A percentile compares a stretch with the other conserved stretches of the same genome.
phyloP scores from a whole-genome alignment of 1,284 basidiomycete species.

The Athelia psychrophila region DNA sequence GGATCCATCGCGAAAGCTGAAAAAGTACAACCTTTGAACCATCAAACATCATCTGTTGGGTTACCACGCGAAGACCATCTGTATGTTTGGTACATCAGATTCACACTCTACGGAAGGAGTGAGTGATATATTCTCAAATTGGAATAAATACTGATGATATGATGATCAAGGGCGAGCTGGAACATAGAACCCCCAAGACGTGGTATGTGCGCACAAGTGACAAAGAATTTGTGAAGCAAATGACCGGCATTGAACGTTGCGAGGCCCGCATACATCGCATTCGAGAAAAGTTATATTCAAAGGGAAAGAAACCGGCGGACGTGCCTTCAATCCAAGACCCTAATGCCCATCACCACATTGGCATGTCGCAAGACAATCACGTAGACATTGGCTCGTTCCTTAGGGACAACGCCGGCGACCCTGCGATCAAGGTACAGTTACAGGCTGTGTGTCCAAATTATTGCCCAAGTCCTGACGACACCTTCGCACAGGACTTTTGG shows the following conservation, averaged over 20 bases:
- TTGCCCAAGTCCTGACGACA: too few species aligned
- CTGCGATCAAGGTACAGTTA: slow-evolving; percentile 3
- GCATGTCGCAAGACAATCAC: neutral
- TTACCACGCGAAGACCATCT: slow-evolving; percentile 27
- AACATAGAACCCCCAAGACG: slow-evolving; percentile 25
- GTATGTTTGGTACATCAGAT: slow-evolving; percentile 28
- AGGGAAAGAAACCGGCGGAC: neutral
- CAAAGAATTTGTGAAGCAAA: slow-evolving; percentile 18
- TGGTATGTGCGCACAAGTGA: slow-evolving; percentile 26
- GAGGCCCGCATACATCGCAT: slow-evolving; percentile 3
- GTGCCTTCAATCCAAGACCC: slow-evolving; percentile 10
- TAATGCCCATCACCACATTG: slow-evolving; percentile 16
- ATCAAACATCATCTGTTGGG: slow-evolving; percentile 34
- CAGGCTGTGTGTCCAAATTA: neutral
- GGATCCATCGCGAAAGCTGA: neutral
- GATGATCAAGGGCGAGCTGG: slow-evolving; percentile 33
- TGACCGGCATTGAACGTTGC: slow-evolving; percentile 14
- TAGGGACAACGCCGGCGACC: slow-evolving; percentile 7
- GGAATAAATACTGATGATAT: too few species aligned
- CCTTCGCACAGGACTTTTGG: slow-evolving; percentile 10
- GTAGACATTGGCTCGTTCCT: neutral
- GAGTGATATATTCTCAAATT: neutral
- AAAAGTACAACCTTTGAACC: slow-evolving; percentile 23
- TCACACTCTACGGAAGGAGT: slow-evolving; percentile 27
- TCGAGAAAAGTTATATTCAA: neutral